phyloP scores from a whole-genome alignment of 768 basidiomycete genomes.

The Trichaptum fuscoviolaceum region DNA sequence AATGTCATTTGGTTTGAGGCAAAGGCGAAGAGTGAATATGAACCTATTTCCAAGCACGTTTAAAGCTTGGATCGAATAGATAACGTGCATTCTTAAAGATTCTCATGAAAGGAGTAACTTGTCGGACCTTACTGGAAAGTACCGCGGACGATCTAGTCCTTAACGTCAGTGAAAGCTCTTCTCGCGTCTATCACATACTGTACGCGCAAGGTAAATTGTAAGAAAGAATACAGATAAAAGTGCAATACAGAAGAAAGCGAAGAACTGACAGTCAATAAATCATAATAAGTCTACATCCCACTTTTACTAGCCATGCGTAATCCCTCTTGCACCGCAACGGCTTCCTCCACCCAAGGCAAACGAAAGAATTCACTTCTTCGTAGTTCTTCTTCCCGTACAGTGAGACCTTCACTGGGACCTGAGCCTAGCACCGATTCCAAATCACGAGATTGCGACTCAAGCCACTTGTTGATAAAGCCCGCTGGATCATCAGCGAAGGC shows the following conservation, averaged over 20 bases:
- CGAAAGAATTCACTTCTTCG: slow-evolving; percentile 86
- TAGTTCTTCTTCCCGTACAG: slow-evolving; percentile 83
- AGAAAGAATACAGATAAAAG: too few relatives aligned
- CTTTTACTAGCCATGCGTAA: slow-evolving; percentile 55
- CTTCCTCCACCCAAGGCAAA: slow-evolving; percentile 88
- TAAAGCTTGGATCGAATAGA: too few relatives aligned
- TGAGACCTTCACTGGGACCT: slow-evolving; percentile 73
- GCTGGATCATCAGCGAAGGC: slow-evolving; percentile 77
- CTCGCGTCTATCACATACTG: too few relatives aligned
- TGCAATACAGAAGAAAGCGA: slow-evolving; percentile 12
- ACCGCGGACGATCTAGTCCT: too few relatives aligned
- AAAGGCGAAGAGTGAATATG: too few relatives aligned
- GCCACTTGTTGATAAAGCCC: slow-evolving; percentile 82
- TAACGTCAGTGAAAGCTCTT: too few relatives aligned
- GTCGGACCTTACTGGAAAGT: too few relatives aligned
- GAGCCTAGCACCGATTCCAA: slow-evolving; percentile 86
- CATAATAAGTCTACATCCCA: slow-evolving; percentile 28
- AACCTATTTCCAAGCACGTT: too few relatives aligned
- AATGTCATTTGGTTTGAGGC: too few relatives aligned
- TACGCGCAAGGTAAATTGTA: too few relatives aligned
- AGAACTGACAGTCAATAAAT: slow-evolving; percentile 16
- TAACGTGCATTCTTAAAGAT: too few relatives aligned
- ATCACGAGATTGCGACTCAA: slow-evolving; percentile 89
- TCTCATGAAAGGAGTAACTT: too few relatives aligned
- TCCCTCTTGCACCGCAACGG: slow-evolving; percentile 82